These are phyloP conservation scores for Phytopythium mirpurense DNA, from an alignment of 352 stramenopile genomes.

Conservation along the genomic window DNA sequence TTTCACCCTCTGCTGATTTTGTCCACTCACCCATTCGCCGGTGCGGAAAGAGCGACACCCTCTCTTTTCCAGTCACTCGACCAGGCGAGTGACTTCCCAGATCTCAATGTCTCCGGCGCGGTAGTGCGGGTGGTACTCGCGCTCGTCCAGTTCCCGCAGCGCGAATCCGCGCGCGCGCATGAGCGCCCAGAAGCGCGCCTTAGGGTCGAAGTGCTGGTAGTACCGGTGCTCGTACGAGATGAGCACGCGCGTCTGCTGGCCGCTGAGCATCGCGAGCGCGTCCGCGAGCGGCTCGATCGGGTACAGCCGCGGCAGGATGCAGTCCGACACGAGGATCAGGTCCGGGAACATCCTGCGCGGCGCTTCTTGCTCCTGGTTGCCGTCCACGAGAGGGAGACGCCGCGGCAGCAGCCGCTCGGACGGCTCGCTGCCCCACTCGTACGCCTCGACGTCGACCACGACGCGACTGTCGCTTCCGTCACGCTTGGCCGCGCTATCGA, in stretches of 20 bases:
- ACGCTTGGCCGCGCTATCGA: conserved; percentile 2
- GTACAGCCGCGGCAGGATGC: conserved; percentile 95
- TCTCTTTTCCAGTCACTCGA: too few relatives aligned
- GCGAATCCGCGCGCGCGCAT: conserved; percentile 39
- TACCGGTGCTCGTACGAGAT: conserved; percentile 88
- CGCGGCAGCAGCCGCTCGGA: conserved; percentile 23
- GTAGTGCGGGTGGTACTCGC: conserved; percentile 73
- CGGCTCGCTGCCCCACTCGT: conserved; percentile 85
- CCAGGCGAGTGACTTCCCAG: conserved; percentile 48
- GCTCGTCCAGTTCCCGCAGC: conserved; percentile 39
- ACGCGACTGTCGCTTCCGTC: conserved; percentile 3
- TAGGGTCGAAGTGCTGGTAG: conserved; percentile 79
- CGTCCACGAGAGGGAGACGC: too few relatives aligned
- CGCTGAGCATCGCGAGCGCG: conserved; percentile 71
- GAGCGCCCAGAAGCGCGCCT: conserved; percentile 72
- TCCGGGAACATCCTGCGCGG: conserved; percentile 28
- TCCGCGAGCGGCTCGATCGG: conserved; percentile 92
- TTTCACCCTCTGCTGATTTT: background rate
- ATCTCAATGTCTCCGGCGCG: conserved; percentile 87
- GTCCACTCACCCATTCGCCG: background rate
- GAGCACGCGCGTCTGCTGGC: conserved; percentile 45
- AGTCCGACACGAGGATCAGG: conserved; percentile 93
- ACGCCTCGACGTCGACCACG: conserved; percentile 67
- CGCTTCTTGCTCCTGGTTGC: conserved; percentile 2
- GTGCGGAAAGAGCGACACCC: too few relatives aligned